Evolutionary conservation across 225 moss, liverwort and hornwort genomes (phyloP), one percentile per base, ranked within the genome.

Genomic region (Neckera pumila): DNA sequence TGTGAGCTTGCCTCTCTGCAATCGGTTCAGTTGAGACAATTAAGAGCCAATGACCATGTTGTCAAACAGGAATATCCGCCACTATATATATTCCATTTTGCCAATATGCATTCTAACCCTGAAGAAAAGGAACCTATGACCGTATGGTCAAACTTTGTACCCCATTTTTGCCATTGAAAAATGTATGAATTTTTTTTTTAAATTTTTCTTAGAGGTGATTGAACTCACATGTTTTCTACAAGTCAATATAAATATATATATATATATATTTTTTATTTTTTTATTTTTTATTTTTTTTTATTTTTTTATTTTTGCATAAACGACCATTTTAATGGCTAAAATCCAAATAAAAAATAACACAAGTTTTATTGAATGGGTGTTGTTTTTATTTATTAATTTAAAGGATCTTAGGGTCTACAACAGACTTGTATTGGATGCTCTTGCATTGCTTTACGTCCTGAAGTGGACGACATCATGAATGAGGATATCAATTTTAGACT

Each of bases 371-470:
- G 7, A 13, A 31, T 31, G 73, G 27, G 2, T 17, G 18, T 11
- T 45, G 11, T 11, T 73, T 74, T 45, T 18, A 47, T 49, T 47
- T 74, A 74, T 4, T 47, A 30, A 74, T 18, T 21, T 69, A 8
- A 11, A 4, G 30, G 73, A 4, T 33, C 10, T 43, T 33, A 33
- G 12, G 20, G 2, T 33, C 8, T 49, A 7, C 7, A 31, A 47
- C 1, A 2, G 19, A 47, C 70, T 40, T 0, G 0, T 0, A 0
- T 18, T 31, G 47, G 11, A 74, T 49, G 12, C 19, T 75, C 7
- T 1, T 4, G 3, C 19, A 19, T 0, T 74, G 12, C 12, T 74
- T 19, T 49, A 49, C 0, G 0, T 49, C 12, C 0, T 49, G 3
- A 49, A 49, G 49, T 11, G 11, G 18, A 30, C 31, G 74, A 31